Base-by-base conservation (phyloP, 768 basidiomycete species). In the Neoboletus magnificus region DNA sequence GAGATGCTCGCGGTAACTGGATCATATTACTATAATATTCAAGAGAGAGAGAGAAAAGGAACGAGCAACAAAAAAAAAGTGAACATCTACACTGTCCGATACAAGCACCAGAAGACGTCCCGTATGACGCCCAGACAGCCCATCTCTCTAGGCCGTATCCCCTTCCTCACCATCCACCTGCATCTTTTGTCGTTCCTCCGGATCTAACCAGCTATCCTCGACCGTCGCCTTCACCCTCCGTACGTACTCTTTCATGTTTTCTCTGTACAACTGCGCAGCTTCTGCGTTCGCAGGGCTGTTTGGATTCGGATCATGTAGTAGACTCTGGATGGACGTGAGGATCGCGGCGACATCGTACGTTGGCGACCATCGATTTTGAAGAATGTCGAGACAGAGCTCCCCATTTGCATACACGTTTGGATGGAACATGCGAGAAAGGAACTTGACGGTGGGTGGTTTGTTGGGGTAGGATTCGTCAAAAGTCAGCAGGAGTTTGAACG, bases 331-430 rank as follows among this genome's bases (percentile, higher is more conserved):
- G 62, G 87, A 91, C 10, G 97, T 99, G 65, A 99, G 79, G 74
- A 98, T 98, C 29, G 97, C 97, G 20, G 95, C 93, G 51, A 99
- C 97, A 68, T 99, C 97, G 73, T 99, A 99, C 1, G 97, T 98
- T 7, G 97, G 97, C 25, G 89, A 92, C 97, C 97, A 99, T 23
- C 97, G 81, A 70, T 99, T 99, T 77, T 99, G 97, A 35, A 99
- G 82, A 66, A 98, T 99, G 73, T 98, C 97, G 48, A 99, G 81
- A 70, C 97, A 99, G 48, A 99, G 88, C 70, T 98, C 96, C 58
- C 97, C 97, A 64, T 97, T 98, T 43, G 91, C 90, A 73, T 98
- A 99, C 11, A 99, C 95, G 75, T 98, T 99, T 0, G 97, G 97
- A 71, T 99, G 96, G 76, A 99, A 98, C 96, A 98, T 98, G 60